Base-by-base conservation (phyloP, 257 asterid genomes). In the Prunella vulgaris region DNA sequence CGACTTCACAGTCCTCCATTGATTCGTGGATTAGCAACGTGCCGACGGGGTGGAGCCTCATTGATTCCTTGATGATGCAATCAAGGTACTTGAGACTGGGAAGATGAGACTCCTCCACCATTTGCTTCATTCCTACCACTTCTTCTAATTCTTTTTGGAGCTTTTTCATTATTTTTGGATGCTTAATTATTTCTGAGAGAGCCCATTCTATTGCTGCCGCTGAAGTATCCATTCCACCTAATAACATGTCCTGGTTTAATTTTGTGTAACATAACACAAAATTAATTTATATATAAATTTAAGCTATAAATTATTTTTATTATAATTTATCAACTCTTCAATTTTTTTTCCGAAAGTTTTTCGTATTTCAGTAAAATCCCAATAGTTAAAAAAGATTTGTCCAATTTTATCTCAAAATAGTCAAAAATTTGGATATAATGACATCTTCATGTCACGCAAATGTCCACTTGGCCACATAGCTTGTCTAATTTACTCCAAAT, bases 11-110 rank as follows among this genome's bases (percentile, higher is more conserved):
- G 0, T 80, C 80, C 46, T 74, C 80, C 52, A 66, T 66, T 13
- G 82, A 58, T 8, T 60, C 72, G 28, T 69, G 79, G 73, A 70
- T 38, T 12, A 76, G 22, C 8, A 76, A n/a, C 0, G 84, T 77
- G n/a, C 21, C 79, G 3, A 69, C 51, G 3, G 84, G 84, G 15
- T 80, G 84, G 33, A 75, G 61, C 61, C 83, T 70, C 10, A 79
- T 2, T 0, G 80, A n/a, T 40, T 78, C 84, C 42, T 27, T 80
- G 2, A 80, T 32, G 3, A 80, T 60, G 3, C 12, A 65, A 48
- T 79, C 66, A 0, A 79, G 27, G 65, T 78, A 78, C 1, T 64
- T 21, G 20, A 78, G 80, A 2, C 17, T 20, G 42, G 54, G 2
- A 25, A 79, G 76, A 15, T 75, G 78, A 0, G 63, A 59, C 49